Evolutionary conservation across 2,329 filamentous ascomycete species (phyloP).

Genomic region (Bipolaris cookei): DNA sequence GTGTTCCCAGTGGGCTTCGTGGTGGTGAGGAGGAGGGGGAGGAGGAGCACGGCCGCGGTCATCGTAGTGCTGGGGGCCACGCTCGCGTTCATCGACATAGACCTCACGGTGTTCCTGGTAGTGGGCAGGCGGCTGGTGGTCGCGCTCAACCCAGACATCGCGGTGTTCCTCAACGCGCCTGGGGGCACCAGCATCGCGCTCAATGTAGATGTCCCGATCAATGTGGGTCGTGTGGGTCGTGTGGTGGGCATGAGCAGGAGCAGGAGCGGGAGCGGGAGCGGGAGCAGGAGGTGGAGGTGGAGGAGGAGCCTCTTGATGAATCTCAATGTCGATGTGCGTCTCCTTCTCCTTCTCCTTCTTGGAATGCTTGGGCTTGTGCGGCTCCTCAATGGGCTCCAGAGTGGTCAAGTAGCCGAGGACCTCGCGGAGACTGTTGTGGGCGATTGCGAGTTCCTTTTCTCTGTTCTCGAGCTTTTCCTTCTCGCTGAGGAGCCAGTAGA

Average conservation of each 20-base stretch:
- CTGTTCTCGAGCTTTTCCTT: slow-evolving; percentile 49
- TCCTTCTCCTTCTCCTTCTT: slow-evolving; percentile 21
- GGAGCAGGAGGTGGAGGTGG: slow-evolving; percentile 9
- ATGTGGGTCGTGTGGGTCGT: slow-evolving; percentile 32
- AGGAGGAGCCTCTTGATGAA: slow-evolving; percentile 31
- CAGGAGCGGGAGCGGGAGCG: not conserved
- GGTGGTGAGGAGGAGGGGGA: not conserved
- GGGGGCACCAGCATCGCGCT: slow-evolving; percentile 33
- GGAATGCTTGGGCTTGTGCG: slow-evolving; percentile 26
- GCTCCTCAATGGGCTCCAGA: slow-evolving; percentile 41
- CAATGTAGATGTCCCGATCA: slow-evolving; percentile 39
- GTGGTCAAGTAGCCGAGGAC: slow-evolving; percentile 45
- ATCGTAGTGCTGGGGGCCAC: slow-evolving; percentile 31
- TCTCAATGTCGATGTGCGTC: slow-evolving; percentile 42
- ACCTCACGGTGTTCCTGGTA: slow-evolving; percentile 36
- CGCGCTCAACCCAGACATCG: slow-evolving; percentile 39
- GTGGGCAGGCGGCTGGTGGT: slow-evolving; percentile 32
- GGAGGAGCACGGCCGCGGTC: slow-evolving; percentile 28
- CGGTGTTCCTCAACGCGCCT: slow-evolving; percentile 38
- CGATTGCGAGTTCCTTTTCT: slow-evolving; percentile 45
- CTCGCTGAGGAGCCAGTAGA: slow-evolving; percentile 50
- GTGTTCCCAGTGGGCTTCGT: slow-evolving; percentile 32
- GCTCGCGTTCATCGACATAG: slow-evolving; percentile 30
- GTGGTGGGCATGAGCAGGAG: slow-evolving; percentile 7
- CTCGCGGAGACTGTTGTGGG: slow-evolving; percentile 45